Evolutionary conservation across 2,329 filamentous ascomycete genomes (phyloP).

Genomic region (Talaromyces sp.): DNA sequence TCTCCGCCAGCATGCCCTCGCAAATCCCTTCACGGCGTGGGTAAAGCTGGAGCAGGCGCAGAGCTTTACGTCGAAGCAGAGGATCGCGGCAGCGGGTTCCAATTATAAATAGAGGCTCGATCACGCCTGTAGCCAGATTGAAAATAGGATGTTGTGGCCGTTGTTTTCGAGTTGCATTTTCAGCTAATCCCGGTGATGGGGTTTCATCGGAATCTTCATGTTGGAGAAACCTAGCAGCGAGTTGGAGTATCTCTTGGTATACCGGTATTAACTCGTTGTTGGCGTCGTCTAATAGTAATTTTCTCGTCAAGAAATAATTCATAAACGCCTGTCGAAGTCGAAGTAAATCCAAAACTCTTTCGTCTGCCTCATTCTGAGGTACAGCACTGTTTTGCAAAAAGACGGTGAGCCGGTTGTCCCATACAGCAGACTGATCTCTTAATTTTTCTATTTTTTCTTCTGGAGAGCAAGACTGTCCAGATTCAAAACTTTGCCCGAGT

Average conservation of each 20-base stretch:
- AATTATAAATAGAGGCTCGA: conserved; percentile 1
- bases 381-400: not conserved
- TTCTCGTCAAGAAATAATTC: not conserved
- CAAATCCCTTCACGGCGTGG: conserved; percentile 10
- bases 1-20: conserved; percentile 4
- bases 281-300: not conserved
- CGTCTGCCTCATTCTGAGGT: not conserved
- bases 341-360: conserved; percentile 1
- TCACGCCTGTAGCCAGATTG: conserved; percentile 1
- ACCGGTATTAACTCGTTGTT: not conserved
- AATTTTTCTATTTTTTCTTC: not conserved
- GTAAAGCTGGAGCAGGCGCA: conserved; percentile 1
- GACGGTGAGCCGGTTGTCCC: conserved; percentile 3
- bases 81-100: conserved; percentile 8
- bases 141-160: conserved; percentile 3
- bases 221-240: not conserved
- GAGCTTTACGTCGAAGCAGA: conserved; percentile 6
- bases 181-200: not conserved
- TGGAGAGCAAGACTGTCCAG: not conserved
- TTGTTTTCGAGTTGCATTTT: not conserved
- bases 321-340: conserved; percentile 3
- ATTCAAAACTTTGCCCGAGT: not conserved
- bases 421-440: not conserved
- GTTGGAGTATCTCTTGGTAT: conserved; percentile 1
- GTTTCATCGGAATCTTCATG: not conserved